Base-by-base conservation (phyloP, 768 basidiomycete species). In the Suillus spraguei region DNA sequence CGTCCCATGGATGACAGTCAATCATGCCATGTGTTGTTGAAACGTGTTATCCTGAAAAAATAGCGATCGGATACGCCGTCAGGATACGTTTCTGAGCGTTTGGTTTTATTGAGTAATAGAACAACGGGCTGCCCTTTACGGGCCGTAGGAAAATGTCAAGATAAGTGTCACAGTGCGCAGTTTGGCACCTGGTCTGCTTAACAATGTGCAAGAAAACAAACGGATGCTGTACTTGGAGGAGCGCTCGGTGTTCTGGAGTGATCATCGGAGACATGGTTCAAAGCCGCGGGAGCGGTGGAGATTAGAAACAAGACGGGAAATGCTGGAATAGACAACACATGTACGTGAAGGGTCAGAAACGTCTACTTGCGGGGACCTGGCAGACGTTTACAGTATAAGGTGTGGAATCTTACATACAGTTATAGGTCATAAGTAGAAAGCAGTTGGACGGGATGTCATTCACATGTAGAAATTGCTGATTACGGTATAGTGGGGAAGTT, bases 341-440 rank as follows among this genome's bases (percentile, higher is more conserved):
- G 76, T 75, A 75, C 74, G 76, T 75, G 74, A 75, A 70, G 62
- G 68, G 66, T 75, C 74, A 76, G 66, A 67, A 73, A 38, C 65
- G 68, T 63, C 61, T 67, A 60, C 44, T 63, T 74, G 66, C 74
- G 76, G 74, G 75, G 75, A 75, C 75, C 75, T 76, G 64, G 68
- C 35, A 70, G 65, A 58, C 28, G 70, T 64, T 70, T 66, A 60
- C 65, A 49, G 66, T 71, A 72, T 74, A 73, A 75, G 75, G 68
- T 75, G 69, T 71, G 72, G 73, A 74, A 72, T 54, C 66, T 72
- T 68, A 72, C 69, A 75, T 75, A 72, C 61, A 41, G 42, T 68
- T 62, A 62, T 65, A 64, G 64, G 67, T 76, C 69, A 73, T 73
- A 28, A 28, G 28, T 28, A 69, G 67, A 65, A 66, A 70, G 60